Base-by-base conservation (phyloP, 805 yeast genomes). In the Priceomyces fermenticarens region DNA sequence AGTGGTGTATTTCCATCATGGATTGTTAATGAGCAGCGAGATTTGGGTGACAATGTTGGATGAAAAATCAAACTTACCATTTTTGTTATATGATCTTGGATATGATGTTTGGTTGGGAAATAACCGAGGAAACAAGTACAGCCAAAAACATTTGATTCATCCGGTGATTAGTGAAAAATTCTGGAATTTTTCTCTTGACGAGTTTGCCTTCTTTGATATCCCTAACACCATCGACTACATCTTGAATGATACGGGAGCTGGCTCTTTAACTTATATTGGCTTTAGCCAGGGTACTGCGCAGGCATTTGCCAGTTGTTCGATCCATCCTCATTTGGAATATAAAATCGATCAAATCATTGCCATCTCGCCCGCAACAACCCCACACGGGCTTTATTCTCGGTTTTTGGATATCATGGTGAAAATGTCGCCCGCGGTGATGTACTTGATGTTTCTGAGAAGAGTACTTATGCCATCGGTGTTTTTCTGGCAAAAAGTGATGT, bases 251-350 rank as follows among this genome's bases (percentile, higher is more conserved):
- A 80, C 89, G 2, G 42, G 49, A 3, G 41, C 35, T 11, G 31
- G 42, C 7, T 59, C 68, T 41, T 61, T 90, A 29, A 76, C 81
- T 0, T 90, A 88, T 55, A 75, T 91, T 48, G 98, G 97, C 1
- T 91, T 91, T 55, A 81, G 90, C 17, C 98, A 90, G 60, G 98
- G 98, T 14, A 81, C 95, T 0, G 95, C 97, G 1, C 97, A 91
- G 61, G 88, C 88, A 32, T 83, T 90, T 60, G 97, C 96, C 0
- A 75, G 95, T 9, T 66, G 88, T 15, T 77, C 93, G 0, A 53
- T 82, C 12, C 79, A 81, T 54, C 81, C 83, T 6, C 70, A 72
- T 2, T 68, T 90, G 42, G 87, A 86, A 58, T 50, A 60, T 60
- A 72, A 73, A 42, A 65, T 77, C 35, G 74, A 73, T 28, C 53